These are phyloP conservation scores for Tetrapisispora nanseiensis DNA, from an alignment of 805 yeast genomes.

Conservation along the genomic window DNA sequence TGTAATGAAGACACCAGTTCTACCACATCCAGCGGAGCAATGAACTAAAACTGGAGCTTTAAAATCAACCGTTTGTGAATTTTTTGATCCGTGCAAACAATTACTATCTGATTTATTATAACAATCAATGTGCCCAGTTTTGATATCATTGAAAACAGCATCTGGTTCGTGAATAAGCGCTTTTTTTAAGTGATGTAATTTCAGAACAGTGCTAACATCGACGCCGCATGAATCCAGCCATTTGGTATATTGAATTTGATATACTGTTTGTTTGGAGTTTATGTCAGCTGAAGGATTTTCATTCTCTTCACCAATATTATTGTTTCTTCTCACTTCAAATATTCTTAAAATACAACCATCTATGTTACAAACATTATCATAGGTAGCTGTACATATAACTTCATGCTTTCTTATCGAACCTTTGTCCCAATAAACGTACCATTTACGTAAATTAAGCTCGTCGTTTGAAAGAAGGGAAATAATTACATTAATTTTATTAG, in stretches of 20 bases:
- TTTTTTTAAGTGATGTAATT: slow-evolving; percentile 27
- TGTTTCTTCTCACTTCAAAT: slow-evolving; percentile 14
- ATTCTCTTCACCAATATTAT: slow-evolving; percentile 1
- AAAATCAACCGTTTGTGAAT: slow-evolving; percentile 3
- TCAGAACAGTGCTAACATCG: slow-evolving; percentile 28
- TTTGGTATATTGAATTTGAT: slow-evolving; percentile 62
- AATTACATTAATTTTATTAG: slow-evolving; percentile 56
- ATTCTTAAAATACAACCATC: slow-evolving; percentile 29
- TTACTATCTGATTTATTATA: neutral
- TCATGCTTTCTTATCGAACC: slow-evolving; percentile 14
- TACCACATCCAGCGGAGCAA: slow-evolving; percentile 95
- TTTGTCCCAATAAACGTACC: slow-evolving; percentile 73
- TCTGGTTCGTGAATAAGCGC: neutral
- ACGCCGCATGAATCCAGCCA: slow-evolving; percentile 83
- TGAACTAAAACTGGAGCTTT: slow-evolving; percentile 57
- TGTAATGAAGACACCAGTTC: slow-evolving; percentile 83
- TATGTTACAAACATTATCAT: slow-evolving; percentile 23
- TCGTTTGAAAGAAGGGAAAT: slow-evolving; percentile 65
- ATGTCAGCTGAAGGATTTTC: slow-evolving; percentile 16
- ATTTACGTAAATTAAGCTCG: slow-evolving; percentile 69
- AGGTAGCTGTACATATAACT: slow-evolving; percentile 30
- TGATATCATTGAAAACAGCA: neutral
- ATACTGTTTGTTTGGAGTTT: slow-evolving; percentile 32
- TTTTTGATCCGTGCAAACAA: neutral
- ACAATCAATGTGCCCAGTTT: neutral